phyloP scores from a whole-genome alignment of 2,329 filamentous ascomycete genomes.

The Trichoderma hamatum region DNA sequence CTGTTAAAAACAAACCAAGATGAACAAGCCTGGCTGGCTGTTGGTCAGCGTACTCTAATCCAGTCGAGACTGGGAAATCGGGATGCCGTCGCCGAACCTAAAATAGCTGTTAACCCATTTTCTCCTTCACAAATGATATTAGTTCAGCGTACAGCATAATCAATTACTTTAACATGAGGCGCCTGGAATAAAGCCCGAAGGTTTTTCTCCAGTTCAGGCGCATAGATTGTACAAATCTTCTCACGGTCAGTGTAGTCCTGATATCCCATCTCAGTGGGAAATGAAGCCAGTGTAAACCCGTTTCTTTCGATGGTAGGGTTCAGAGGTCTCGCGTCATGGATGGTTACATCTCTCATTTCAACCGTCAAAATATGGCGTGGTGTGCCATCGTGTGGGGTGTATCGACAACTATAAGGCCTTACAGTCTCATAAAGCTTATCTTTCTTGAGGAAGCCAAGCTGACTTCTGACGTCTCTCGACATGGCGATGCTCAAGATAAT shows the following conservation, averaged over 20 bases:
- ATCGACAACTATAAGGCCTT: background rate
- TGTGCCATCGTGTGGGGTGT: background rate
- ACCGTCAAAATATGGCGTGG: background rate
- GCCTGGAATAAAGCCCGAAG: background rate
- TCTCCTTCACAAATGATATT: background rate
- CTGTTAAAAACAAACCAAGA: background rate
- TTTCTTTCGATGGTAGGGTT: background rate
- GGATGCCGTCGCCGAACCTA: slow-evolving; percentile 7
- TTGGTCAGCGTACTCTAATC: background rate
- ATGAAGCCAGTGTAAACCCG: background rate
- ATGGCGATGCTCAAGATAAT: background rate
- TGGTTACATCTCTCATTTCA: background rate
- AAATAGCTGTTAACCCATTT: background rate
- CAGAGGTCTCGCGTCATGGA: background rate
- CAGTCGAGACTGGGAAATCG: background rate
- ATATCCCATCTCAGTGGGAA: background rate
- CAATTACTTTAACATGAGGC: slow-evolving; percentile 1
- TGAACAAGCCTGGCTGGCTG: background rate
- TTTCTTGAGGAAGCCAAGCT: background rate
- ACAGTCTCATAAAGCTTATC: background rate
- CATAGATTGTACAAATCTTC: background rate
- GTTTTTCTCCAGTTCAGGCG: background rate
- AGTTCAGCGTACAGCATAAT: background rate
- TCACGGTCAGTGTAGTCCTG: background rate
- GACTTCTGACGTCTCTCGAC: background rate